These are phyloP conservation scores for Nicotiana benthamiana DNA, from an alignment of 257 asterid species.

Conservation along the genomic window DNA sequence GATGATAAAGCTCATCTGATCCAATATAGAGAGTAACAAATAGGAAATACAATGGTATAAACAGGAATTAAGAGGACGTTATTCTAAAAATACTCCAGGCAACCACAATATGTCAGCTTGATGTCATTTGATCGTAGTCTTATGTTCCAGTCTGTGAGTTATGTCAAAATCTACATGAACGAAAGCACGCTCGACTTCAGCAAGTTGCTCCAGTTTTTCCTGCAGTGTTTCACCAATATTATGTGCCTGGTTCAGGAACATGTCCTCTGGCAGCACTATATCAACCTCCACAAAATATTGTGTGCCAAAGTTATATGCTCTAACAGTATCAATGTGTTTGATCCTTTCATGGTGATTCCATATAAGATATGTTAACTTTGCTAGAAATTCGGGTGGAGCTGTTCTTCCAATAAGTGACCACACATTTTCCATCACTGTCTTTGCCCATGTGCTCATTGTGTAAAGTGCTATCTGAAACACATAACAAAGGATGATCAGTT, in stretches of 20 bases:
- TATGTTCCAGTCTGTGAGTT: constrained; percentile 77
- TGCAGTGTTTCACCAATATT: constrained; percentile 80
- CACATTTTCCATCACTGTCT: constrained; percentile 77
- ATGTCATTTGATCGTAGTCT: neutral
- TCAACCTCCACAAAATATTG: constrained; percentile 94
- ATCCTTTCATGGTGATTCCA: constrained; percentile 82
- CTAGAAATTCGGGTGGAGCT: constrained; percentile 90
- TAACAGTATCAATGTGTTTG: constrained; percentile 75
- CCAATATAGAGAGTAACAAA: neutral
- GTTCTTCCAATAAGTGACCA: constrained; percentile 79
- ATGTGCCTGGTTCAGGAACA: constrained; percentile 68
- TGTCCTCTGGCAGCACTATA: constrained; percentile 69
- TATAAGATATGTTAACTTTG: constrained; percentile 66
- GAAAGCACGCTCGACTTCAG: constrained; percentile 82
- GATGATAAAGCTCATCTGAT: neutral
- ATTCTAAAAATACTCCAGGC: neutral
- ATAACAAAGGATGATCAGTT: neutral
- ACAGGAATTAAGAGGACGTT: neutral
- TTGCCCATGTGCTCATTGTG: constrained; percentile 83
- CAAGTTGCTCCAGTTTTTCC: constrained; percentile 72
- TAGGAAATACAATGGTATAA: neutral
- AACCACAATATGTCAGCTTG: neutral
- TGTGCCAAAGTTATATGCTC: constrained; percentile 81
- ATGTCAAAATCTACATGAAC: constrained; percentile 85
- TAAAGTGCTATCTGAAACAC: constrained; percentile 64